These are phyloP conservation scores for Tricholoma sp. DNA, from an alignment of 768 basidiomycete genomes.

Conservation along the genomic window DNA sequence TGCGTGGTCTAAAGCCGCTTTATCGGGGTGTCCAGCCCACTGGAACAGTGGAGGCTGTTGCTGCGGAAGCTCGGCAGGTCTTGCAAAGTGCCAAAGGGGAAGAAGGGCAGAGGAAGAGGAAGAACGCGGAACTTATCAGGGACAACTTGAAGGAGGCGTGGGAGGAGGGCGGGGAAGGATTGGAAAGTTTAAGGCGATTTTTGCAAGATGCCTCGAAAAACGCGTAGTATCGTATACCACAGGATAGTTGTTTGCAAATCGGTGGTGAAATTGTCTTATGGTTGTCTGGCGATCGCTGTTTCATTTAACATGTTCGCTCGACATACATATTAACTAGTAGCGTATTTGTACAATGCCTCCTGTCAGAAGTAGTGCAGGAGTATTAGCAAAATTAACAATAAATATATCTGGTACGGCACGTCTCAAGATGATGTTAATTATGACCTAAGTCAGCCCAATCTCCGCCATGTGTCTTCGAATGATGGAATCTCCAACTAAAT, in stretches of 20 bases:
- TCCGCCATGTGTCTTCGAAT: slow-evolving; percentile 57
- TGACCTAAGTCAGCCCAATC: slow-evolving; percentile 29
- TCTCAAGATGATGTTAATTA: neutral
- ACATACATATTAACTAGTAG: too few relatives aligned
- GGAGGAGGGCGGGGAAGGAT: neutral
- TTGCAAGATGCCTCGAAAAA: neutral
- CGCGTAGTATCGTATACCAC: neutral
- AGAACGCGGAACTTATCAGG: neutral
- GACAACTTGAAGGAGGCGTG: neutral
- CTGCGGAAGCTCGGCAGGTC: slow-evolving; percentile 6
- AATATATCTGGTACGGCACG: too few relatives aligned
- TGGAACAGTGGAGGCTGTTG: slow-evolving; percentile 14
- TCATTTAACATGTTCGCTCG: too few relatives aligned
- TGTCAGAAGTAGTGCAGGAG: too few relatives aligned
- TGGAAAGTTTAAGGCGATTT: neutral
- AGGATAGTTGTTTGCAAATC: too few relatives aligned
- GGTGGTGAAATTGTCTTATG: too few relatives aligned
- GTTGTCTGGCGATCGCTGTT: too few relatives aligned
- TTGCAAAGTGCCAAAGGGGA: neutral
- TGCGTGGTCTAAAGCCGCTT: slow-evolving; percentile 9
- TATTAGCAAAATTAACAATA: too few relatives aligned
- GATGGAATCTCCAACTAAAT: slow-evolving; percentile 55
- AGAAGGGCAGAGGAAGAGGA: neutral
- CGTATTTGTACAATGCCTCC: too few relatives aligned
- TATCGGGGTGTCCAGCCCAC: slow-evolving; percentile 6